These are phyloP conservation scores for Aspergillus fischeri DNA, from an alignment of 2,329 filamentous ascomycete species.

Conservation along the genomic window DNA sequence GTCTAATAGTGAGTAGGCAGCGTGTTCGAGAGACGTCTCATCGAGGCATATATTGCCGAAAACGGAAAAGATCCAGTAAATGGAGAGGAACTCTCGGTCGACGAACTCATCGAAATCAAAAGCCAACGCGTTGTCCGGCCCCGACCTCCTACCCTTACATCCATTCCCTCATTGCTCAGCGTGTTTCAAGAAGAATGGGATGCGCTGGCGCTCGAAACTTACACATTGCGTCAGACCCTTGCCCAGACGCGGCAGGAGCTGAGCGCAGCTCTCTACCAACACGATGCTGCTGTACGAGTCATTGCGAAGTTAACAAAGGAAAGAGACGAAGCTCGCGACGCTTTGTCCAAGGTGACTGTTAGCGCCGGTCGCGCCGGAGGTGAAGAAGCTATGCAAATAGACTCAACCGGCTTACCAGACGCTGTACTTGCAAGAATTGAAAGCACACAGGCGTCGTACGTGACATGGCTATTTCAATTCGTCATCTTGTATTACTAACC, in stretches of 20 bases:
- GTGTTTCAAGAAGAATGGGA: constrained; percentile 99
- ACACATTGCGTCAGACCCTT: constrained; percentile 84
- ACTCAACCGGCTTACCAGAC: constrained; percentile 71
- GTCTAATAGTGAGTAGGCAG: constrained; percentile 56
- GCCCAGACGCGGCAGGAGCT: constrained; percentile 89
- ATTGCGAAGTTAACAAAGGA: constrained; percentile 89
- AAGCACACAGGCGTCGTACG: constrained; percentile 73
- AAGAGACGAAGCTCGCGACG: constrained; percentile 85
- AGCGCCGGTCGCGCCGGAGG: constrained; percentile 51
- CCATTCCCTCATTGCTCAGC: constrained; percentile 87
- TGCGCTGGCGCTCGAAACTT: constrained; percentile 83
- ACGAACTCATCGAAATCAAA: constrained; percentile 86
- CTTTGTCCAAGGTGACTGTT: constrained; percentile 79
- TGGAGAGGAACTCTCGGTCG: constrained; percentile 73
- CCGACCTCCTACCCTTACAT: constrained; percentile 87
- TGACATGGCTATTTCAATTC: constrained; percentile 15
- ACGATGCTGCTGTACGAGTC: constrained; percentile 93
- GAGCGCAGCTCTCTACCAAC: constrained; percentile 89
- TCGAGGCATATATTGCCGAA: constrained; percentile 91
- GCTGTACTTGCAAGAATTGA: constrained; percentile 70
- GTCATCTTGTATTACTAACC: constrained; percentile 9
- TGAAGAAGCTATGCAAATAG: constrained; percentile 90
- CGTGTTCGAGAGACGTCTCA: constrained; percentile 90
- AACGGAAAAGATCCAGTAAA: constrained; percentile 89
- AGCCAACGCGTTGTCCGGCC: constrained; percentile 79